Base-by-base conservation (phyloP, 139 green algal species). In the Picochlorum sp. region DNA sequence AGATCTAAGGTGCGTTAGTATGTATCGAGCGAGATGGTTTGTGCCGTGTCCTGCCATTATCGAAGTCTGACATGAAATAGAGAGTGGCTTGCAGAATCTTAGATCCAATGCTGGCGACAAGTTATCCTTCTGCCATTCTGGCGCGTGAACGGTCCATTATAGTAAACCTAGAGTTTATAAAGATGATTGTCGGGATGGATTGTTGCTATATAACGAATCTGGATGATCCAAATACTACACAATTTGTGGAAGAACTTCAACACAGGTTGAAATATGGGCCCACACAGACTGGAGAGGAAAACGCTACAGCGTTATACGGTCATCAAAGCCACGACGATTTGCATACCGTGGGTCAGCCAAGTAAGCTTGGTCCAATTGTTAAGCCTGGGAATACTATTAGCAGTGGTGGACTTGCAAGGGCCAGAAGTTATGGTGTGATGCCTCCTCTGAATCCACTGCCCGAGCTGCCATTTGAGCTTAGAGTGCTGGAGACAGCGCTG, bases 381-480 rank as follows among this genome's bases (percentile, higher is more conserved):
- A n/a, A n/a, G n/a, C n/a, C n/a, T n/a, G n/a, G n/a, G n/a, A n/a
- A n/a, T n/a, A n/a, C n/a, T n/a, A n/a, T n/a, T n/a, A n/a, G n/a
- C n/a, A n/a, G n/a, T n/a, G n/a, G n/a, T n/a, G n/a, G n/a, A n/a
- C n/a, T n/a, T n/a, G n/a, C n/a, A n/a, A n/a, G n/a, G n/a, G n/a
- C n/a, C n/a, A 47, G 22, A n/a, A 47, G 39, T 47, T 47, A 47
- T n/a, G 22, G 22, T 14, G 8, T 47, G 12, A 16, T 47, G 7
- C 39, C 39, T 47, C 39, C 39, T 18, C 18, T 47, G 22, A 47
- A 47, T 20, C 39, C 24, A 26, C 24, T 61, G 7, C 33, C 10
- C 3, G 57, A 64, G 26, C 40, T 81, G 44, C 72, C 75, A 13
- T 82, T 68, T 50, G 75, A 82, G 58, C 54, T 82, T 39, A 29